Base-by-base conservation (phyloP, 768 basidiomycete genomes). In the Termitomyces sp. region DNA sequence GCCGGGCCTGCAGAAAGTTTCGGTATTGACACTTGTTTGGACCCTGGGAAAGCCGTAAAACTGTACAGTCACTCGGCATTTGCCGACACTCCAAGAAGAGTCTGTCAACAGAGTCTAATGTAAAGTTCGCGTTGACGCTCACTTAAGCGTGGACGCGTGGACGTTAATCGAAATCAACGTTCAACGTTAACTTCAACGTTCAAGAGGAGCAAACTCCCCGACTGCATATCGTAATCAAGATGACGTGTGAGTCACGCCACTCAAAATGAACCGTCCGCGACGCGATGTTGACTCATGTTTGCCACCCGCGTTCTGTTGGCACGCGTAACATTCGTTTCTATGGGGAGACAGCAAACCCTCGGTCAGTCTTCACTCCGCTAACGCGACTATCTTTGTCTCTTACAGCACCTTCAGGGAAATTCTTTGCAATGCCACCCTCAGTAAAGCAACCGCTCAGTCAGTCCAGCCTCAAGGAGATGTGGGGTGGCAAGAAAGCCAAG, bases 321-420 rank as follows among this genome's bases (percentile, higher is more conserved):
- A 46, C 61, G 70, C 67, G 66, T 66, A 56, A 67, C 71, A 38
- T 67, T 55, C 35, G 58, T 61, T 59, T 57, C 62, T 51, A 92
- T 91, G 89, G 80, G 79, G 56, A 84, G 88, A 69, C 90, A 92
- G 73, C 87, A 87, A 72, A 91, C 90, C 1, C 78, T 92, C 50
- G 86, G 90, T 88, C 61, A 18, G 74, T 70, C 24, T 51, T 36
- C 36, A 58, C 20, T 28, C 44, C 24, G 20, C 20, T 13, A 40
- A 44, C 44, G 51, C 55, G 51, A 59, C 45, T 36, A 42, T n/a
- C n/a, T 38, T 61, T 4, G 5, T 42, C 1, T 39, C 45, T 62
- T 33, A 57, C 24, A 36, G 7, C 12, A 9, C 3, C 13, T 40
- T 9, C 63, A 93, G 91, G 86, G 40, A 90, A 84, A 68, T 93